Evolutionary conservation across 1,139 yeast genomes (phyloP), one percentile per base, ranked within the genome.

Genomic region (Nakaseomyces sp.): DNA sequence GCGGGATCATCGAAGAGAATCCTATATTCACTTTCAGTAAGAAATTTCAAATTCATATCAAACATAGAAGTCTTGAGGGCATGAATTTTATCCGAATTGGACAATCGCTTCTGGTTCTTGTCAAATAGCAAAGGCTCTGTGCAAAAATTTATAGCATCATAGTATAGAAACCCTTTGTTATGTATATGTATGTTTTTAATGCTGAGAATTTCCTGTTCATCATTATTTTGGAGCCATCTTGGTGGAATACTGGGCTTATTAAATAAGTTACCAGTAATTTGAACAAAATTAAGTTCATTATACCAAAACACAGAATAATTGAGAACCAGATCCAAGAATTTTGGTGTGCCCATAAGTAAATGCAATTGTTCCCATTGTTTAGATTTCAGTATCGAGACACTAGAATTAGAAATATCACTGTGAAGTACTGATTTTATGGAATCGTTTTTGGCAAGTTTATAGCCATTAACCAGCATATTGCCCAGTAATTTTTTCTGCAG

Each of bases 401-500:
- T 50, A 1, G 51, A 26, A 43, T 60, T 61, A 2, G 49, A 49
- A 8, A 49, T 48, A 9, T 38, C 43, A 35, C 62, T 56, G 36
- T 53, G 55, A 2, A 58, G 44, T 4, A 43, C 43, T 5, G 52
- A 39, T n/a, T 41, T 41, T 3, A 57, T 50, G 30, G 48, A 42
- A 16, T 47, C 43, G 26, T 45, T 47, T 13, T 45, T 49, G 1
- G 54, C 60, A 13, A 57, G 41, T 20, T 45, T 42, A 41, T 60
- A 57, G 2, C 65, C 64, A 45, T 45, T 51, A 1, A 58, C 44
- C 6, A 64, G 36, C 1, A 61, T 55, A 44, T 60, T 58, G 19
- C 49, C 47, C 3, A 32, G 41, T 8, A 52, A 37, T 6, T 48
- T 42, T 51, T 45, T 42, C 52, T 57, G 35, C 15, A 43, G 35